phyloP scores from a whole-genome alignment of 768 basidiomycete genomes.

The Kwoniella bestiolae region DNA sequence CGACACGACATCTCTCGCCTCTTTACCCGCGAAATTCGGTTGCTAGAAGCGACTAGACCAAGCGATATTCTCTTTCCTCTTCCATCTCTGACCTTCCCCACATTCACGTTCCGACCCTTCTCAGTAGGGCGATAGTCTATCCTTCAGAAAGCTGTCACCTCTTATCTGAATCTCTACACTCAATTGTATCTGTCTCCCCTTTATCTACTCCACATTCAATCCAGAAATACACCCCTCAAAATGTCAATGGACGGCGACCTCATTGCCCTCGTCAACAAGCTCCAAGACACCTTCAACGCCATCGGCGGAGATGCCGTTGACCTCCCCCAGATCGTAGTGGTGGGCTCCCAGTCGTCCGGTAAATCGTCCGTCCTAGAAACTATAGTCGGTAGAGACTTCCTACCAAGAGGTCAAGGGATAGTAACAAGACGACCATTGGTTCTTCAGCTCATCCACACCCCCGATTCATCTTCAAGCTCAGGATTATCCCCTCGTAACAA shows the following conservation, averaged over 20 bases:
- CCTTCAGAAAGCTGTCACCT: no score
- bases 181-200: neutral
- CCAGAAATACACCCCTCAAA: constrained; percentile 12
- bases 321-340: constrained; percentile 61
- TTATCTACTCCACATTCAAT: neutral
- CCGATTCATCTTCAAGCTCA: constrained; percentile 62
- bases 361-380: constrained; percentile 86
- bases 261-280: constrained; percentile 90
- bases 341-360: constrained; percentile 94
- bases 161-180: no score
- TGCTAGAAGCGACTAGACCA: no score
- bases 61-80: no score
- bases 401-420: constrained; percentile 76
- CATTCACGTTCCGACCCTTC: no score
- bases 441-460: constrained; percentile 92
- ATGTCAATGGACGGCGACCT: constrained; percentile 86
- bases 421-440: constrained; percentile 95
- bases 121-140: no score
- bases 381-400: constrained; percentile 79
- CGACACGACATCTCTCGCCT: no score
- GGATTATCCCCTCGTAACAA: no score
- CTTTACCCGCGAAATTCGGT: no score
- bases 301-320: constrained; percentile 60
- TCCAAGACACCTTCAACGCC: constrained; percentile 65
- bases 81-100: neutral